These are phyloP conservation scores for Smittium culicis DNA, from an alignment of 371 early-diverging fungal genomes.

Conservation along the genomic window DNA sequence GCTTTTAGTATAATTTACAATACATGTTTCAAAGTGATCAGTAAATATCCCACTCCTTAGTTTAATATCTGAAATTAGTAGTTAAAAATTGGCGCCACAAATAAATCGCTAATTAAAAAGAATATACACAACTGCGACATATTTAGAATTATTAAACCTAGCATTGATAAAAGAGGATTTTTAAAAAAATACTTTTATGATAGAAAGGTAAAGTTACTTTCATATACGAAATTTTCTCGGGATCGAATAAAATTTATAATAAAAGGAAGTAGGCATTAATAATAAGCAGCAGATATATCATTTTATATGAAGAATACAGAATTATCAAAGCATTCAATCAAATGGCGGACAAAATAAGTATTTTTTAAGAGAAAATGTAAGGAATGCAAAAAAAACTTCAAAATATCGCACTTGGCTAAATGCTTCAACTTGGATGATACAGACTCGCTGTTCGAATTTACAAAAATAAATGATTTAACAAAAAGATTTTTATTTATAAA, in stretches of 20 bases:
- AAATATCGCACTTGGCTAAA: background rate
- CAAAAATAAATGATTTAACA: background rate
- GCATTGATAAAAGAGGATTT: background rate
- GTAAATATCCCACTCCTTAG: too few relatives aligned
- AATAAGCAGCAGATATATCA: background rate
- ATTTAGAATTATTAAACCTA: too few relatives aligned
- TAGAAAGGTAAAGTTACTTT: background rate
- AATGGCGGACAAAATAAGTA: background rate
- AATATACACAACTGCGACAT: too few relatives aligned
- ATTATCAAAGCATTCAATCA: background rate
- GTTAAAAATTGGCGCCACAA: too few relatives aligned
- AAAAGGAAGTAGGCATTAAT: background rate
- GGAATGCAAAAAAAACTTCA: background rate
- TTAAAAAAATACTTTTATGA: background rate
- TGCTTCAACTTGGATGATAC: background rate
- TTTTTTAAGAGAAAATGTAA: background rate
- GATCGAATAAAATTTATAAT: background rate
- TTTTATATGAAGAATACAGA: constrained; percentile 1
- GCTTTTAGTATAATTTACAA: too few relatives aligned
- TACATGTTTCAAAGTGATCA: too few relatives aligned
- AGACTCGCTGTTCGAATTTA: background rate
- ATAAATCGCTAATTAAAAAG: too few relatives aligned
- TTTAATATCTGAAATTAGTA: too few relatives aligned
- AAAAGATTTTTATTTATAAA: background rate
- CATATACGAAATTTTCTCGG: background rate